Percentiles rank a stretch among this genome's conserved stretches.
Conservation (phyloP, 1,284 basidiomycete species). For the Malassezia nana region DNA sequence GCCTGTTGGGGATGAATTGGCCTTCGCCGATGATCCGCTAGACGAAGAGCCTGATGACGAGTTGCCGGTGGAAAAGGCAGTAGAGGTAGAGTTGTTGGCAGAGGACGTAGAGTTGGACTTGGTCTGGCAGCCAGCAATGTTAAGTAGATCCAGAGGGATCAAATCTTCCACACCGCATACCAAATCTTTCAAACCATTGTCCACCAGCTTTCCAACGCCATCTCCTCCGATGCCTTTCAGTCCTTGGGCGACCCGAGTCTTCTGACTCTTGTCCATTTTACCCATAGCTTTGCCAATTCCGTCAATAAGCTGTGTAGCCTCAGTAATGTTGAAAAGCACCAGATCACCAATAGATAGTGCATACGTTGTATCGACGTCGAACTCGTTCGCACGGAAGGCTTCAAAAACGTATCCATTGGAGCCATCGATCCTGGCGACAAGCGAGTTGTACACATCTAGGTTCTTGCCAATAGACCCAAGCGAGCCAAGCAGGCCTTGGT, state of each 20-base stretch:
- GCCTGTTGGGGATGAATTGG: background rate
- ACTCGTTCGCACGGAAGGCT: conserved; percentile 28
- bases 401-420: conserved; percentile 21
- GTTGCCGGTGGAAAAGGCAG: background rate
- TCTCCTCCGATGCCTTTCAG: background rate
- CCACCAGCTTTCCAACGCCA: background rate
- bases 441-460: conserved; percentile 27
- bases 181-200: background rate
- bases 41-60: background rate
- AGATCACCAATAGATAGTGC: conserved; percentile 13
- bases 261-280: background rate
- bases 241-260: background rate
- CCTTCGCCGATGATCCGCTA: background rate
- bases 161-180: conserved; percentile 11
- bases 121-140: conserved; percentile 7
- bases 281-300: background rate
- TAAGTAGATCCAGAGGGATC: background rate
- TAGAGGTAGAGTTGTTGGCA: background rate
- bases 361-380: conserved; percentile 24
- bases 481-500: conserved; percentile 26
- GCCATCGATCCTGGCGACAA: conserved; percentile 15
- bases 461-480: conserved; percentile 24
- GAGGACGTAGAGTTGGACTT: background rate
- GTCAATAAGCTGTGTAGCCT: background rate
- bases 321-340: conserved; percentile 5